Base-by-base conservation (phyloP, 1,139 yeast genomes). In the Yamadazyma songkhlaensis region DNA sequence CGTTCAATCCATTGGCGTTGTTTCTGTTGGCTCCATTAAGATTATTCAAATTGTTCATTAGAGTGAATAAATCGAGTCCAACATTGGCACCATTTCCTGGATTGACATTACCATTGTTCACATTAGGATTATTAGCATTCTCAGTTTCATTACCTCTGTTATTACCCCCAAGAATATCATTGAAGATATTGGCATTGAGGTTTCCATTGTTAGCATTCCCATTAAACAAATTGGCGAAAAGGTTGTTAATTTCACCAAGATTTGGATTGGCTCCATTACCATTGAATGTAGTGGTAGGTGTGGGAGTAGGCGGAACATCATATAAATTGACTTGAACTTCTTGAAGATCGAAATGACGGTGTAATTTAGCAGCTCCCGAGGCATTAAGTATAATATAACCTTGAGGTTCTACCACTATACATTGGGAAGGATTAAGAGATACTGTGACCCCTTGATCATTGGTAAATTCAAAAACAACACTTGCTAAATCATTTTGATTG, bases 361-460 rank as follows among this genome's bases (percentile, higher is more conserved):
- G 45, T 15, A 69, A 42, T 34, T 60, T 60, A 3, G 66, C 58
- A 10, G 57, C 44, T 0, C 72, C 78, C 4, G 66, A 44, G 3
- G 61, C 60, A 39, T 60, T 70, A 15, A 72, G 40, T 31, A 72
- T 49, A 8, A 72, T 39, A 37, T 72, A 72, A 2, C 77, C 75
- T n/a, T 52, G 54, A 29, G 56, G 59, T 23, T 63, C 48, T 4
- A 72, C 73, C 4, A 72, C 46, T 11, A 72, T 67, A 43, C 77
- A 70, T 36, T 73, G 73, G 9, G 70, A 65, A 0, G 72, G 54
- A 37, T 58, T 62, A 36, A 72, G 52, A 2, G 41, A 37, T 0
- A 64, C 64, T 9, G 39, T 46, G 10, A 44, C 41, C 1, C 27
- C 33, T 17, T 17, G 20, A 6, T 42, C 46, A 2, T 47, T 50